Percentiles rank a stretch among this genome's conserved stretches.
Evolutionary conservation across 1,139 yeast genomes (phyloP).

Genomic region (Spathaspora jeffriesii): DNA sequence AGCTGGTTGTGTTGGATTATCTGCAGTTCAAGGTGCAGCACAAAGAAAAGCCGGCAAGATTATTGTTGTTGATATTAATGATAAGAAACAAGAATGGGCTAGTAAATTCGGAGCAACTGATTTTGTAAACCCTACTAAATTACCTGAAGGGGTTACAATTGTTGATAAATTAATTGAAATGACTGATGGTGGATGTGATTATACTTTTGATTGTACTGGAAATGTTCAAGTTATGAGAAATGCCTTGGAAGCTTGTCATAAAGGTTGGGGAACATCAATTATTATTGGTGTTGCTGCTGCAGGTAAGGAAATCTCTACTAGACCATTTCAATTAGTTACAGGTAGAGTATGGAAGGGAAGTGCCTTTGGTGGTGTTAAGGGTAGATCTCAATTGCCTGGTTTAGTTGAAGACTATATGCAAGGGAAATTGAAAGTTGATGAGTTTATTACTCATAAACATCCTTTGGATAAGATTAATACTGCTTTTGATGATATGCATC

Average conservation of each 20-base stretch:
- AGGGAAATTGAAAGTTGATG: slow-evolving; percentile 89
- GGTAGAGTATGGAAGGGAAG: slow-evolving; percentile 99
- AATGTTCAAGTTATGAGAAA: slow-evolving; percentile 92
- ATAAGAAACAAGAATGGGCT: slow-evolving; percentile 84
- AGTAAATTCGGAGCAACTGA: slow-evolving; percentile 92
- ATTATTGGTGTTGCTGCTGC: slow-evolving; percentile 99
- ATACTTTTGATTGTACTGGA: slow-evolving; percentile 97
- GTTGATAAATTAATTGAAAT: slow-evolving; percentile 83
- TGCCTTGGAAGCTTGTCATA: slow-evolving; percentile 96
- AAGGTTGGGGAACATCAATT: slow-evolving; percentile 98
- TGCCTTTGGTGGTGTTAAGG: slow-evolving; percentile 98
- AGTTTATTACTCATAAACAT: slow-evolving; percentile 91
- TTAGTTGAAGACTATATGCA: slow-evolving; percentile 82
- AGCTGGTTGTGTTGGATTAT: slow-evolving; percentile 95
- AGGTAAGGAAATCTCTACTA: slow-evolving; percentile 92
- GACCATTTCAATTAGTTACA: slow-evolving; percentile 98
- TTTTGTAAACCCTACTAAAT: slow-evolving; percentile 79
- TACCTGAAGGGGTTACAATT: slow-evolving; percentile 72
- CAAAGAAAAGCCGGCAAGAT: slow-evolving; percentile 80
- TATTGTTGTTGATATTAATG: slow-evolving; percentile 86
- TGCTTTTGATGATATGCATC: slow-evolving; percentile 95
- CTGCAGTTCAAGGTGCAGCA: slow-evolving; percentile 94
- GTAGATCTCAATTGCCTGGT: slow-evolving; percentile 93
- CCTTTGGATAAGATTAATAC: slow-evolving; percentile 74
- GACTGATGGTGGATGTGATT: slow-evolving; percentile 97